These are phyloP conservation scores for Plicaturopsis crispa DNA, from an alignment of 768 basidiomycete genomes.

Conservation along the genomic window DNA sequence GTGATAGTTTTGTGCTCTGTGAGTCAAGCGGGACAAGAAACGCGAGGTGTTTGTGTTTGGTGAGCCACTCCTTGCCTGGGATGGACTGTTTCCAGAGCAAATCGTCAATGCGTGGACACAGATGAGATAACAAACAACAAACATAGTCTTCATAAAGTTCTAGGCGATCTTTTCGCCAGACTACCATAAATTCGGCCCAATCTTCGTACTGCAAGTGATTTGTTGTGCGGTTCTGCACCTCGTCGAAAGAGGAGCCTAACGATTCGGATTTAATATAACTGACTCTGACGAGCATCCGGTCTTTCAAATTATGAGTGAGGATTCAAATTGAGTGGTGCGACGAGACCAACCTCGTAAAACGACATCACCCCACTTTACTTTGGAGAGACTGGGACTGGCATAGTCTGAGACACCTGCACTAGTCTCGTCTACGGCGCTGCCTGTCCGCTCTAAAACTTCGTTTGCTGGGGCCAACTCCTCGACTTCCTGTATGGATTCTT, in stretches of 20 bases:
- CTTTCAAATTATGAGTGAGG: constrained; percentile 37
- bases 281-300: constrained; percentile 83
- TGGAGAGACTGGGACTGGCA: constrained; percentile 13
- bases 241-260: constrained; percentile 51
- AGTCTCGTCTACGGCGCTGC: constrained; percentile 46
- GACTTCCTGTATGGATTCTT: no score
- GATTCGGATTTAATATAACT: constrained; percentile 52
- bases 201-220: constrained; percentile 54
- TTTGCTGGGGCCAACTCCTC: constrained; percentile 53
- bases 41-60: constrained; percentile 69
- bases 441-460: constrained; percentile 60
- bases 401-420: constrained; percentile 53
- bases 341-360: constrained; percentile 62
- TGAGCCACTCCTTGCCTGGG: constrained; percentile 61
- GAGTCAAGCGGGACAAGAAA: constrained; percentile 70
- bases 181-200: constrained; percentile 80
- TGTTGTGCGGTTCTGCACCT: constrained; percentile 56
- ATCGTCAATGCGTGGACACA: no score
- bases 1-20: constrained; percentile 58
- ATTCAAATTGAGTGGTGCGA: constrained; percentile 11
- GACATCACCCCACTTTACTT: constrained; percentile 39
- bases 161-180: constrained; percentile 69
- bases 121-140: constrained; percentile 17
- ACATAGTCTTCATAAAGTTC: constrained; percentile 88
- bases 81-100: constrained; percentile 39